Evolutionary conservation across 2,329 filamentous ascomycete species (phyloP).

Genomic region (Fusarium falciforme): DNA sequence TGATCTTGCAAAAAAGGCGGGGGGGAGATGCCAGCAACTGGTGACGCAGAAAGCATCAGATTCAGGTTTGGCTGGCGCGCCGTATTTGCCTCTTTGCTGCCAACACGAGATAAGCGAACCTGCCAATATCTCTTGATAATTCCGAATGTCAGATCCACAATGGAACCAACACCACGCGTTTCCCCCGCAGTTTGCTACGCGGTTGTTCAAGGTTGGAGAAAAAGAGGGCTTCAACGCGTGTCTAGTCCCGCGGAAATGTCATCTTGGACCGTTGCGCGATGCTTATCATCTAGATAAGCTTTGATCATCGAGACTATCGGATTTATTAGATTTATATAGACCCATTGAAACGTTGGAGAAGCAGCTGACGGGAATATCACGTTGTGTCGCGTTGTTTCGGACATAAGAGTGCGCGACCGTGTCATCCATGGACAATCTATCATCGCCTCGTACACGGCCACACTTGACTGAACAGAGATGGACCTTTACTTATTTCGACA

Average conservation of each 20-base stretch:
- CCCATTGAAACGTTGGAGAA: neutral
- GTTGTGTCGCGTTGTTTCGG: neutral
- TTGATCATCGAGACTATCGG: neutral
- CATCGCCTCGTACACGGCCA: neutral
- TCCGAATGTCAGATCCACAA: neutral
- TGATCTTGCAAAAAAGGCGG: neutral
- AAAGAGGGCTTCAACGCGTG: neutral
- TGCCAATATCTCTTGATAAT: neutral
- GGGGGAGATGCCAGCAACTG: neutral
- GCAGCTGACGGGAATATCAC: neutral
- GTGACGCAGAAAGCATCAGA: slow-evolving; percentile 5
- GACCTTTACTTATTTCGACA: neutral
- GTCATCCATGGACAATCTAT: neutral
- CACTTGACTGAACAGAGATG: neutral
- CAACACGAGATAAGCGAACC: slow-evolving; percentile 1
- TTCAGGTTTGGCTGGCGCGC: neutral
- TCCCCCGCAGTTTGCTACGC: neutral
- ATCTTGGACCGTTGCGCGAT: neutral
- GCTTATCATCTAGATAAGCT: neutral
- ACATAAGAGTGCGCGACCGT: neutral
- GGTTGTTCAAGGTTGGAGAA: neutral
- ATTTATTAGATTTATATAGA: neutral
- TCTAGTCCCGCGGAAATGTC: neutral
- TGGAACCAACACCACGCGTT: neutral
- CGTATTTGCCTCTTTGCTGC: neutral